These are phyloP conservation scores for Phytophthora europaea DNA, from an alignment of 352 stramenopile genomes.

Conservation along the genomic window DNA sequence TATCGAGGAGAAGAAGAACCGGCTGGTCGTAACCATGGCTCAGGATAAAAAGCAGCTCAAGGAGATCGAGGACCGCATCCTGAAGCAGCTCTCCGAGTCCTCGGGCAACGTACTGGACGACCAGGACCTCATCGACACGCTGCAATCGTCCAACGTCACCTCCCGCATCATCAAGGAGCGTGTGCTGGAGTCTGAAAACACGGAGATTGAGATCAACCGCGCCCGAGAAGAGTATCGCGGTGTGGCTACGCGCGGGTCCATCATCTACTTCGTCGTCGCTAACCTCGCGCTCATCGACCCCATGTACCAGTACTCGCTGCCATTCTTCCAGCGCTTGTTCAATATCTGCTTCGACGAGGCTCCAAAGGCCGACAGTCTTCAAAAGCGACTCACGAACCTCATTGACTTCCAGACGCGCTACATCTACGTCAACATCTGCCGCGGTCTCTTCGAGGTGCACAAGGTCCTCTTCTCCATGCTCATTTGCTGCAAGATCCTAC, in stretches of 20 bases:
- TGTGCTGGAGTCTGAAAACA: slow-evolving; percentile 92
- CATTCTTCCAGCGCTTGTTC: slow-evolving; percentile 94
- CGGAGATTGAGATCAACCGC: slow-evolving; percentile 92
- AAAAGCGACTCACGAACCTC: slow-evolving; percentile 79
- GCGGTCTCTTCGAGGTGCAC: slow-evolving; percentile 94
- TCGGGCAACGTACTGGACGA: slow-evolving; percentile 95
- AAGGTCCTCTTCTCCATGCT: slow-evolving; percentile 96
- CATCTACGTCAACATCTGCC: slow-evolving; percentile 96
- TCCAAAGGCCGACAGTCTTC: slow-evolving; percentile 61
- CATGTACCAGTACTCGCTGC: slow-evolving; percentile 97
- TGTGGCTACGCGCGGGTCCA: slow-evolving; percentile 91
- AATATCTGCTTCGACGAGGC: slow-evolving; percentile 92
- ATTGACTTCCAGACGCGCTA: slow-evolving; percentile 92
- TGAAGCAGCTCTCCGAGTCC: slow-evolving; percentile 93
- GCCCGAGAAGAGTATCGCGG: slow-evolving; percentile 92
- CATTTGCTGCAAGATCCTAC: slow-evolving; percentile 96
- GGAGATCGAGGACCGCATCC: slow-evolving; percentile 94
- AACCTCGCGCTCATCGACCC: slow-evolving; percentile 93
- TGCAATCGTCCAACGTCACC: slow-evolving; percentile 89
- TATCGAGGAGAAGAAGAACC: slow-evolving; percentile 95
- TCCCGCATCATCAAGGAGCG: slow-evolving; percentile 91
- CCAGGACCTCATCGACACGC: slow-evolving; percentile 89
- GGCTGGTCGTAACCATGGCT: slow-evolving; percentile 94
- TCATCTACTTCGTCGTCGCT: slow-evolving; percentile 97
- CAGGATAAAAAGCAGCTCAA: slow-evolving; percentile 94